Evolutionary conservation across 805 yeast genomes (phyloP).

Genomic region (Gaillardinia entomophila): DNA sequence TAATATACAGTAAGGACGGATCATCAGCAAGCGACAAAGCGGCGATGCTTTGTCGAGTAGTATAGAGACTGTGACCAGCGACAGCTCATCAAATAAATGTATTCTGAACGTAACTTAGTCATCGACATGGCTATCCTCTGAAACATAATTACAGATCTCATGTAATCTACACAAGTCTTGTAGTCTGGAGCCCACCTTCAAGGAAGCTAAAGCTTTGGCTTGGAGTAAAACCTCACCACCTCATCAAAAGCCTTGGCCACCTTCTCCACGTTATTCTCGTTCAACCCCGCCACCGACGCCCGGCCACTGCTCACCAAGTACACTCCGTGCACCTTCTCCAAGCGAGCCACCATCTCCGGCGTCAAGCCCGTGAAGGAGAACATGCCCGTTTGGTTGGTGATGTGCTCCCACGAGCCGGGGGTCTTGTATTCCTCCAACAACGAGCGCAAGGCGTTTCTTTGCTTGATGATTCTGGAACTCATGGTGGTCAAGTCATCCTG

Average conservation of each 20-base stretch:
- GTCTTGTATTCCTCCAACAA: slow-evolving; percentile 54
- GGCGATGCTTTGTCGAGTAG: no score
- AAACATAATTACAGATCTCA: no score
- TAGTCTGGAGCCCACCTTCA: no score
- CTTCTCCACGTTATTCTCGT: slow-evolving; percentile 65
- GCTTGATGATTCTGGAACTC: slow-evolving; percentile 75
- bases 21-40: no score
- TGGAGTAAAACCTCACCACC: slow-evolving; percentile 44
- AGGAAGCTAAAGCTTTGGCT: slow-evolving; percentile 10
- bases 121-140: no score
- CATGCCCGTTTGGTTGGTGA: slow-evolving; percentile 90
- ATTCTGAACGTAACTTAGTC: no score
- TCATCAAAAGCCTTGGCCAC: slow-evolving; percentile 81
- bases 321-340: slow-evolving; percentile 74
- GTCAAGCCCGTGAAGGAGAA: slow-evolving; percentile 89
- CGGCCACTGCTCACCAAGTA: slow-evolving; percentile 82
- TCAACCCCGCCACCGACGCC: slow-evolving; percentile 91
- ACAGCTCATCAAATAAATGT: no score
- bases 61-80: no score
- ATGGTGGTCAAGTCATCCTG: slow-evolving; percentile 73
- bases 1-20: no score
- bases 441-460: slow-evolving; percentile 67
- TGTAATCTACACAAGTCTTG: background rate
- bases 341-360: slow-evolving; percentile 67
- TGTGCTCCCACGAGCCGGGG: slow-evolving; percentile 92